phyloP scores from a whole-genome alignment of 1,284 basidiomycete species.

The Leccinum solheimii region DNA sequence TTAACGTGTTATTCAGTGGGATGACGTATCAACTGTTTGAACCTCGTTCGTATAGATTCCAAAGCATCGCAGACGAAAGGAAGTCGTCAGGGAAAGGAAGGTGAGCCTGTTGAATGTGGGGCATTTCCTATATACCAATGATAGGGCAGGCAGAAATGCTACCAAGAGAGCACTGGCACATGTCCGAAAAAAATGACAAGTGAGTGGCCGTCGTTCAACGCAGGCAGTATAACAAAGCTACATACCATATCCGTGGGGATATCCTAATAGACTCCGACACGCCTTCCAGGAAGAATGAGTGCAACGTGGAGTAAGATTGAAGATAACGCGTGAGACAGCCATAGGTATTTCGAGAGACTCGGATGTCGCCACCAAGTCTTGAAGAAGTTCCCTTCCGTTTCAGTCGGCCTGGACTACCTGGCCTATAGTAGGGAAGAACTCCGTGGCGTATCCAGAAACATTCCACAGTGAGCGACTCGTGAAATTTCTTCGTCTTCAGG shows the following conservation, averaged over 20 bases:
- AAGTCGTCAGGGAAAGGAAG: background rate
- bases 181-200: too few relatives aligned
- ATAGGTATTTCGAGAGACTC: too few relatives aligned
- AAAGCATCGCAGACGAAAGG: background rate
- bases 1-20: background rate
- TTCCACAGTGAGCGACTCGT: background rate
- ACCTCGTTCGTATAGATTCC: background rate
- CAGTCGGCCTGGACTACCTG: too few relatives aligned
- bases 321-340: background rate
- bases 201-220: too few relatives aligned
- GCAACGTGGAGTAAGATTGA: background rate
- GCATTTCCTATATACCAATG: too few relatives aligned
- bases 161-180: too few relatives aligned
- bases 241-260: too few relatives aligned
- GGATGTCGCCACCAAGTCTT: background rate
- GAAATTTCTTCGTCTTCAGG: background rate
- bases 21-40: background rate
- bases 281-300: too few relatives aligned
- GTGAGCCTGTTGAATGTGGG: background rate
- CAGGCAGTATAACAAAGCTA: too few relatives aligned
- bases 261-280: too few relatives aligned
- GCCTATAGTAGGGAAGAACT: background rate
- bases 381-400: background rate
- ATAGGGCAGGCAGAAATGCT: too few relatives aligned
- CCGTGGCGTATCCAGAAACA: background rate